Evolutionary conservation across 169 alveolate species (phyloP).

Genomic region (Perkinsus chesapeaki): DNA sequence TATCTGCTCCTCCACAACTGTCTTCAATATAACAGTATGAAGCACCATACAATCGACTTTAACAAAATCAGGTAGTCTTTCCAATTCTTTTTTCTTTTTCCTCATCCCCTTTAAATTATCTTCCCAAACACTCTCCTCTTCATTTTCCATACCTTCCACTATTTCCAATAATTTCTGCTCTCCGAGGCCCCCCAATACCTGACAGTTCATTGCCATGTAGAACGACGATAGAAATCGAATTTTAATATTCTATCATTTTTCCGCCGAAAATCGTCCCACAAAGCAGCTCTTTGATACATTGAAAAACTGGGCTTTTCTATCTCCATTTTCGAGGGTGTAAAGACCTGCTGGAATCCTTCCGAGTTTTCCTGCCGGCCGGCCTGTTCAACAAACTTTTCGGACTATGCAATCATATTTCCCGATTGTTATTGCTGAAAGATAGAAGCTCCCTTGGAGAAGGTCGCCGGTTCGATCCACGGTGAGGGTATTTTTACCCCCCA

Average conservation of each 20-base stretch:
- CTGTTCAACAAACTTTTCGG: no score
- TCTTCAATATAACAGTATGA: conserved; percentile 61
- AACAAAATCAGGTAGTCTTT: conserved; percentile 65
- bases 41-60: conserved; percentile 76
- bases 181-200: neutral
- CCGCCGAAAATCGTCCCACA: neutral
- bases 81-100: conserved; percentile 67
- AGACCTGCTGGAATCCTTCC: no score
- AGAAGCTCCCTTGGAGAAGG: no score
- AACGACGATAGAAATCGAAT: neutral
- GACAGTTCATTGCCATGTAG: neutral
- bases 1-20: conserved; percentile 68
- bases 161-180: neutral
- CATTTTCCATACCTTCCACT: neutral
- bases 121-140: neutral
- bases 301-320: no score
- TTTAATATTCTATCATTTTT: neutral
- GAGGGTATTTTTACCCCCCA: neutral
- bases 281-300: no score
- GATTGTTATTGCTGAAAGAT: no score
- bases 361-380: no score
- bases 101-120: neutral
- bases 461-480: neutral
- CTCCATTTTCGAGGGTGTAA: no score
- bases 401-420: no score